Percentiles rank a stretch among this genome's conserved stretches.
Evolutionary conservation across 257 asterid species (phyloP).

Genomic region (Rehmannia glutinosa): DNA sequence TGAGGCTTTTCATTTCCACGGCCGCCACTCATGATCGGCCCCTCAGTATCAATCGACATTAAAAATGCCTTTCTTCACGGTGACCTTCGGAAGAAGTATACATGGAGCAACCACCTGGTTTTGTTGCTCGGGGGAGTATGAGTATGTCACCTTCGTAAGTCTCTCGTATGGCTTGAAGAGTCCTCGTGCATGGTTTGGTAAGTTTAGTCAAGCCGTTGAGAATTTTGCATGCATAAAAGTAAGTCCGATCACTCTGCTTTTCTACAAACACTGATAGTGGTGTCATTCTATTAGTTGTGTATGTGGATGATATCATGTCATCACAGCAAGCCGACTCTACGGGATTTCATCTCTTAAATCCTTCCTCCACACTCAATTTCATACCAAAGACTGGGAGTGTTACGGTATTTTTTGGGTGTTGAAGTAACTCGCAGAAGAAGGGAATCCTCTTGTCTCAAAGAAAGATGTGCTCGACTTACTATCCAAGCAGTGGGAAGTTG

Average conservation of each 20-base stretch:
- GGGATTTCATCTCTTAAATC: too few species aligned
- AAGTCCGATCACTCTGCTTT: too few species aligned
- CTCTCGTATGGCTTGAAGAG: neutral
- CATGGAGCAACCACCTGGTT: neutral
- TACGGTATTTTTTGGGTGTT: too few species aligned
- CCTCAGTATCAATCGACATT: neutral
- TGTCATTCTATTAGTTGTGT: too few species aligned
- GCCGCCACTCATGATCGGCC: neutral
- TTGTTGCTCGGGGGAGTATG: neutral
- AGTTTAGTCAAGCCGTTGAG: too few species aligned
- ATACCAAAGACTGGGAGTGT: too few species aligned
- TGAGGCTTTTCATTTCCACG: neutral
- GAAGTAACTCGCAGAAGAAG: too few species aligned
- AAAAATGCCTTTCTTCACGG: neutral
- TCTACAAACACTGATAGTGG: too few species aligned
- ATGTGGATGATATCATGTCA: neutral
- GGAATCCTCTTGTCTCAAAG: neutral
- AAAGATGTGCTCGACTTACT: conserved; percentile 6
- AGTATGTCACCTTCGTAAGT: neutral
- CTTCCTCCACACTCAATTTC: too few species aligned
- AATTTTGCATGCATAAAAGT: too few species aligned
- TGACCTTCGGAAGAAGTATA: neutral
- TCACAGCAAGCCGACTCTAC: neutral
- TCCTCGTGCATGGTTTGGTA: neutral
- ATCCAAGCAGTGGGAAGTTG: neutral